Evolutionary conservation across 2,329 filamentous ascomycete species (phyloP), one percentile per base, ranked within the genome.

Genomic region (Venturia nashicola): DNA sequence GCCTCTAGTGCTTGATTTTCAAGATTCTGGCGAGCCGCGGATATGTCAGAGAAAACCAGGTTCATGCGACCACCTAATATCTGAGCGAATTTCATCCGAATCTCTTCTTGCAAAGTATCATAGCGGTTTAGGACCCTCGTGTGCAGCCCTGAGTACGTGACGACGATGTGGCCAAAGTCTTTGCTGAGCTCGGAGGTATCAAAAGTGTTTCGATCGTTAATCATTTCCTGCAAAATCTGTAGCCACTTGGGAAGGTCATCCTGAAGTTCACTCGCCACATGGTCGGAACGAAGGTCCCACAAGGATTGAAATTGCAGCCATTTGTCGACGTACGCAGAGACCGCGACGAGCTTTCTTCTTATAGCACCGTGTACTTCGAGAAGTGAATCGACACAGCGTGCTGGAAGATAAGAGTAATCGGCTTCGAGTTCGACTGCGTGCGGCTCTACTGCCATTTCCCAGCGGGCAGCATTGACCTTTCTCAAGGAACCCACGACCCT

Each of bases 81-180:
- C 64, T 84, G 83, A 44, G 91, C 94, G 75, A 99, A 99, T 73
- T 96, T 96, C 69, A 89, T 84, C 44, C 97, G 81, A 64, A 99
- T 96, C 68, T 99, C 94, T 70, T 97, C 91, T 75, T 99, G 94
- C 94, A 95, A 99, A 74, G 97, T 93, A 72, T 99, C 95, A 73
- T 99, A 99, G 75, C 97, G 99, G 70, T 91, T 91, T 71, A 97
- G 99, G 74, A 99, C 94, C 76, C 96, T 97, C 65, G 93, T 91
- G 76, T 99, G 95, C 0, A 99, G 94, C 75, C 99, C 95, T 70
- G 97, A 94, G 71, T 99, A 99, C 74, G 99, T 93, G 71, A 99
- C 91, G 4, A 89, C 91, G 63, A 97, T 86, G 74, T 96, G 93
- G 5, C 94, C 94, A 72, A 99, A 99, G 0, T 88, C 89, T 46